Percentiles rank a stretch among this genome's conserved stretches.
Evolutionary conservation across 1,284 basidiomycete genomes (phyloP).

Genomic region (Ganoderma lingzhi): DNA sequence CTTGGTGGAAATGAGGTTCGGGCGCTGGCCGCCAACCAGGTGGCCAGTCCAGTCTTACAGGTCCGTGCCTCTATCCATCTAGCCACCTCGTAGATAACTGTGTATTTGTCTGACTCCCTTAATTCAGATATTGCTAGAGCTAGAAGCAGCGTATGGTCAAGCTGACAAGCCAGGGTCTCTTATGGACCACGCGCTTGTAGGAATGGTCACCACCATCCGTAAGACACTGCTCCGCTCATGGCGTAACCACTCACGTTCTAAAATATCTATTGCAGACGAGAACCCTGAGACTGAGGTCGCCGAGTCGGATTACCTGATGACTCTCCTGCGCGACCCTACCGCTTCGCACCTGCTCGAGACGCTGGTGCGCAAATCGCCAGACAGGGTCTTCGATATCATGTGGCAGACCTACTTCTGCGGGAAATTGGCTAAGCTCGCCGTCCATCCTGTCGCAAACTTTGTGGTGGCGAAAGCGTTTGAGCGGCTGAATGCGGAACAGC

Average conservation of each 20-base stretch:
- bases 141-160: constrained; percentile 74
- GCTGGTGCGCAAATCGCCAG: constrained; percentile 70
- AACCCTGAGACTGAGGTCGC: constrained; percentile 41
- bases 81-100: background rate
- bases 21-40: constrained; percentile 82
- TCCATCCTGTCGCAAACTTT: constrained; percentile 93
- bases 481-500: constrained; percentile 60
- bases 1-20: constrained; percentile 81
- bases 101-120: background rate
- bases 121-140: constrained; percentile 78
- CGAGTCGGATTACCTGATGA: constrained; percentile 80
- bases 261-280: constrained; percentile 42
- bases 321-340: constrained; percentile 83
- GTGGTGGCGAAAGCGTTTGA: constrained; percentile 84
- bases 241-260: constrained; percentile 1
- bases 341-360: constrained; percentile 90
- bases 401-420: constrained; percentile 84
- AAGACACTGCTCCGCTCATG: constrained; percentile 38
- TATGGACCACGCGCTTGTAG: constrained; percentile 84
- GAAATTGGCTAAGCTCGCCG: constrained; percentile 75
- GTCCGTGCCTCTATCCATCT: constrained; percentile 48
- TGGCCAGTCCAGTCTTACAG: constrained; percentile 84
- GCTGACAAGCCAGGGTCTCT: constrained; percentile 72
- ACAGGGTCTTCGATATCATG: constrained; percentile 67
- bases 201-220: constrained; percentile 78